Percentiles rank a stretch among this genome's conserved stretches.
Evolutionary conservation across 1,139 yeast genomes (phyloP).

Genomic region (Debaryomyces udenii): DNA sequence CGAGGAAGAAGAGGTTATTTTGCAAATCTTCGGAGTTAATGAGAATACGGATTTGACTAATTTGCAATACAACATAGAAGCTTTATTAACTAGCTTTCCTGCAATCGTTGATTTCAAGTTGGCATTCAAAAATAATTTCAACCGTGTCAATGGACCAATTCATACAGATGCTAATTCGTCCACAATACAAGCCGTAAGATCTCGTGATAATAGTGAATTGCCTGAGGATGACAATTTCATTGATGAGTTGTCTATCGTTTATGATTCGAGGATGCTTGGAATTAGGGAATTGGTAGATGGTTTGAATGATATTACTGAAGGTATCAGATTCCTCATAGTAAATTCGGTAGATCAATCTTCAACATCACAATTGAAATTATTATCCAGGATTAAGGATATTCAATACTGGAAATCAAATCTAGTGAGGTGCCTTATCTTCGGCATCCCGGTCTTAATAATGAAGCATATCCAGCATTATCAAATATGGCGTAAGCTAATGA

Average conservation of each 20-base stretch:
- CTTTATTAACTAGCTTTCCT: slow-evolving; percentile 33
- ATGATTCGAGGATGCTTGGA: slow-evolving; percentile 51
- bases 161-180: slow-evolving; percentile 20
- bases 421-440: slow-evolving; percentile 52
- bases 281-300: slow-evolving; percentile 57
- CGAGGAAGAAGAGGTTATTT: slow-evolving; percentile 31
- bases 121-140: slow-evolving; percentile 18
- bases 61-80: slow-evolving; percentile 46
- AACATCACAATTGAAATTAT: slow-evolving; percentile 65
- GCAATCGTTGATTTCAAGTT: slow-evolving; percentile 32
- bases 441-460: slow-evolving; percentile 64
- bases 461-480: slow-evolving; percentile 50
- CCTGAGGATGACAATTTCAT: slow-evolving; percentile 20
- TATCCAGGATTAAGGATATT: slow-evolving; percentile 74
- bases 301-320: slow-evolving; percentile 29
- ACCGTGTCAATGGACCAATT: slow-evolving; percentile 11
- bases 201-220: slow-evolving; percentile 16
- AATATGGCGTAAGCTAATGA: slow-evolving; percentile 28
- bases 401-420: slow-evolving; percentile 66
- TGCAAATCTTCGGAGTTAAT: slow-evolving; percentile 39
- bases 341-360: slow-evolving; percentile 50
- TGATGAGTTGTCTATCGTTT: slow-evolving; percentile 47
- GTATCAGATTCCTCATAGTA: slow-evolving; percentile 41
- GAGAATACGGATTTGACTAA: slow-evolving; percentile 29
- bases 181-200: slow-evolving; percentile 17